Evolutionary conservation across 305 asterid genomes (phyloP), one percentile per base, ranked within the genome.

Genomic region (Plantago coronopus): DNA sequence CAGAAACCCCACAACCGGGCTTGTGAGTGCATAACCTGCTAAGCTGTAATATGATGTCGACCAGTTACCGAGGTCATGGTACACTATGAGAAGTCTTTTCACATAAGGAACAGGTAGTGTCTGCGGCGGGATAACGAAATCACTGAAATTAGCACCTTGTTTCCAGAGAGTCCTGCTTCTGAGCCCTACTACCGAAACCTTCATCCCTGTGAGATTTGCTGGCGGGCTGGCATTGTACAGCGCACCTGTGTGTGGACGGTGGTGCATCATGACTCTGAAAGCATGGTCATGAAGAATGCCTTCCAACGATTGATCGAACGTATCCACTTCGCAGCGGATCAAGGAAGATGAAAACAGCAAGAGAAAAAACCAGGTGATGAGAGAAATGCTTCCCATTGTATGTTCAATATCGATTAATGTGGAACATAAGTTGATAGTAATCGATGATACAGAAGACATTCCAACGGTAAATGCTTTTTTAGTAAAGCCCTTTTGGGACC

Each of bases 51-150:
- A 85, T 45, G 53, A 59, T 21, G 90, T 70, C n/a, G 88, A 83
- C 85, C 81, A 78, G 71, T 81, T 86, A 31, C 84, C 86, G 1
- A 86, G 73, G 63, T 86, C 72, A 61, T 80, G 88, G 67, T 80
- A 82, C 31, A 87, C 83, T 54, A 84, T 73, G 54, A 79, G 69
- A 17, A 87, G 75, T 55, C 94, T 68, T 54, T 72, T 80, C 19
- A 75, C 85, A 17, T 77, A 73, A 20, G 91, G 95, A 16, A 74
- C 68, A 0, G 88, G 85, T 14, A 82, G 78, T 6, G 88, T 79
- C 22, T 69, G 70, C 19, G 90, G 74, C 2, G 95, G 95, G 70
- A 83, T 81, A 6, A 46, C n/a, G 68, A 86, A 71, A 53, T 70
- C 63, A 27, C 88, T 81, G 75, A 86, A 75, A 31, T 81, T 79